phyloP scores from a whole-genome alignment of 805 yeast species.

The Wickerhamomyces queroliae region DNA sequence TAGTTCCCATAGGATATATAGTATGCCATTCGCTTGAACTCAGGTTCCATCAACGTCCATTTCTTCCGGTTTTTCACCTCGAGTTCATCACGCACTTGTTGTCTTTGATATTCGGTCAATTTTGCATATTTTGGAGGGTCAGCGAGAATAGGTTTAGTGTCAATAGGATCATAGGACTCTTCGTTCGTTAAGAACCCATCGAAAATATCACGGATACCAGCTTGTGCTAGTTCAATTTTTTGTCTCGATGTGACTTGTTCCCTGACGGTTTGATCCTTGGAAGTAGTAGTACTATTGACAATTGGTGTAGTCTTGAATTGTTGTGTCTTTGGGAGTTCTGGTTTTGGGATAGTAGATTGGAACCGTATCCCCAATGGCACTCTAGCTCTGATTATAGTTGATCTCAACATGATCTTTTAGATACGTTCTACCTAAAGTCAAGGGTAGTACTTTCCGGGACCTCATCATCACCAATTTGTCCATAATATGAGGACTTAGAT shows the following conservation, averaged over 20 bases:
- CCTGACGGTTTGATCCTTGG: too few relatives aligned
- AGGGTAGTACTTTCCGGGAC: too few relatives aligned
- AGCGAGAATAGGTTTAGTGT: constrained; percentile 35
- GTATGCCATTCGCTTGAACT: constrained; percentile 51
- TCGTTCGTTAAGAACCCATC: constrained; percentile 25
- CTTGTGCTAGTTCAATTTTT: constrained; percentile 18
- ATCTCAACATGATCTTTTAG: not conserved
- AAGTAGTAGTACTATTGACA: too few relatives aligned
- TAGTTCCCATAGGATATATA: constrained; percentile 64
- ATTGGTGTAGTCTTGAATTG: not conserved
- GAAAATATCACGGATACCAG: constrained; percentile 22
- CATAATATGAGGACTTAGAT: too few relatives aligned
- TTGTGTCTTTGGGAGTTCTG: not conserved
- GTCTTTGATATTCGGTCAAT: constrained; percentile 41
- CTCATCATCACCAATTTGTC: too few relatives aligned
- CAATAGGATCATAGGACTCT: constrained; percentile 43
- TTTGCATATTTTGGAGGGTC: constrained; percentile 30
- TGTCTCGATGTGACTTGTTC: constrained; percentile 7
- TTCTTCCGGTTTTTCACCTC: constrained; percentile 40
- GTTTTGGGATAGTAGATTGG: not conserved
- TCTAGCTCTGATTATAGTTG: not conserved
- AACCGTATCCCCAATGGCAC: not conserved
- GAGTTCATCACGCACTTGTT: constrained; percentile 49
- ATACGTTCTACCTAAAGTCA: too few relatives aligned
- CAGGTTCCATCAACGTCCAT: constrained; percentile 47